These are phyloP conservation scores for Obba rivulosa DNA, from an alignment of 768 basidiomycete species.

Conservation along the genomic window DNA sequence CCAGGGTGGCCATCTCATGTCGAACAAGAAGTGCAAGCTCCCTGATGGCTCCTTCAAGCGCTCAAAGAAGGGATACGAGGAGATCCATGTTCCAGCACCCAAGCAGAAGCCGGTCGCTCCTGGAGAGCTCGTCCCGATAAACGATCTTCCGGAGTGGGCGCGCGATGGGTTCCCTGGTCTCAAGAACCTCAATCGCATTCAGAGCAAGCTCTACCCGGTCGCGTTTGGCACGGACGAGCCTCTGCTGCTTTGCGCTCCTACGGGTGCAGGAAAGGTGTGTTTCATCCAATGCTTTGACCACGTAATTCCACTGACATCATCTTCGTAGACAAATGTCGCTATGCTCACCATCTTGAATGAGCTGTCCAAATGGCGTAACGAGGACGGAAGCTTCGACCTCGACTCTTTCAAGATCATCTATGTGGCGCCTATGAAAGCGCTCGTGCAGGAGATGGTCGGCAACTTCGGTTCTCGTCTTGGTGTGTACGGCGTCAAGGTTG, in stretches of 20 bases:
- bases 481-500: slow-evolving; percentile 74
- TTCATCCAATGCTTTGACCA: not conserved
- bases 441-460: slow-evolving; percentile 98
- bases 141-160: slow-evolving; percentile 80
- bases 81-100: slow-evolving; percentile 94
- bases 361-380: slow-evolving; percentile 82
- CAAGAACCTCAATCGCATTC: slow-evolving; percentile 79
- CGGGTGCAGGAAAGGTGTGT: slow-evolving; percentile 94
- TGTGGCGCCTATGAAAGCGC: slow-evolving; percentile 98
- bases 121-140: slow-evolving; percentile 66
- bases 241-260: slow-evolving; percentile 92
- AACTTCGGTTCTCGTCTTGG: slow-evolving; percentile 80
- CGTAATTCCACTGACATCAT: slow-evolving; percentile 14
- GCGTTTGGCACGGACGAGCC: slow-evolving; percentile 96
- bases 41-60: slow-evolving; percentile 98
- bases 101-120: slow-evolving; percentile 64
- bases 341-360: slow-evolving; percentile 93
- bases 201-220: slow-evolving; percentile 88
- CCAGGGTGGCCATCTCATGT: slow-evolving; percentile 96
- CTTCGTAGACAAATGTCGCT: slow-evolving; percentile 87
- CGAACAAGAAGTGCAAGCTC: slow-evolving; percentile 96
- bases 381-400: slow-evolving; percentile 72
- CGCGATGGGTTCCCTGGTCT: slow-evolving; percentile 79
- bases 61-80: slow-evolving; percentile 93
- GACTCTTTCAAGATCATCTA: slow-evolving; percentile 96